Base-by-base conservation (phyloP, 495 filamentous ascomycete genomes). In the Acidomyces sp. region DNA sequence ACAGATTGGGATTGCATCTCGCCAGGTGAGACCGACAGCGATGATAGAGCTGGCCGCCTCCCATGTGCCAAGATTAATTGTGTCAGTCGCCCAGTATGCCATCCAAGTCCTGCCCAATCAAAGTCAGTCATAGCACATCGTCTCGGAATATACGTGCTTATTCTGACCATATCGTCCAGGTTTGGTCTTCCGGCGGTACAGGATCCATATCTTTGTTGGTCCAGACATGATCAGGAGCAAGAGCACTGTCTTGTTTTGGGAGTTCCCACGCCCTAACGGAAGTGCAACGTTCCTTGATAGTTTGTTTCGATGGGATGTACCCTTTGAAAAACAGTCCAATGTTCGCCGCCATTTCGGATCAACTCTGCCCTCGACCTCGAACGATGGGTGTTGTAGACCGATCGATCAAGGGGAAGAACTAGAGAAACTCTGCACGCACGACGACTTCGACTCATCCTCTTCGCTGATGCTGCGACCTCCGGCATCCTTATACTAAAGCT, bases 1-100 rank as follows among this genome's bases (percentile, higher is more conserved):
- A 51, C 25, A 52, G 32, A 58, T 50, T 7, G 52, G 54, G 13
- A 67, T 49, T 3, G 62, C 59, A 50, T 68, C 64, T 24, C 61
- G 56, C 64, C 63, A 72, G 9, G 66, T 68, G 30, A 72, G 49
- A 12, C 68, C 68, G 15, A 68, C 56, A 22, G 67, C 62, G 33
- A 72, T 62, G 45, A 70, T 65, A 12, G 42, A 46, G n/a, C 21
- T 31, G 6, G 48, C 24, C 6, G 48, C 28, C 31, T 51, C 36
- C 48, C 48, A 51, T 3, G 29, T 37, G 3, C 32, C 29, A 6
- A 37, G 18, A 20, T 49, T 49, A 17, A 49, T 49, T 5, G 46
- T 31, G 22, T 49, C 46, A 1, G 46, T 36, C 4, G 32, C 32
- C 46, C 46, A 49, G 25, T 34, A 49, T 6, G 29, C 46, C 34